Evolutionary conservation across 2,329 filamentous ascomycete species (phyloP).

Genomic region (Phyllosticta citrichinensis): DNA sequence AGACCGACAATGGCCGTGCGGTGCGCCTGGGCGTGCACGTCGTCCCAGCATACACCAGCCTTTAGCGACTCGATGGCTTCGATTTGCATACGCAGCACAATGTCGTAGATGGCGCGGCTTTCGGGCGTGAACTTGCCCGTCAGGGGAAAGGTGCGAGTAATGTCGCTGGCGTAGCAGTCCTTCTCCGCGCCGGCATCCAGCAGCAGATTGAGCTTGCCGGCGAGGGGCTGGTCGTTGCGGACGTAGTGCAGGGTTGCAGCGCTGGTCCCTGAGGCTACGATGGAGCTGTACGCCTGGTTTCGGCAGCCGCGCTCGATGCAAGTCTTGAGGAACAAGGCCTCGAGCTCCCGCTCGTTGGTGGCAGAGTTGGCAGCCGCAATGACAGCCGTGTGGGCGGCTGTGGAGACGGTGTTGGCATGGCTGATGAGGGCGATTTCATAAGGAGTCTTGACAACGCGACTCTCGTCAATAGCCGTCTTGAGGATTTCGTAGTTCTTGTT

Average conservation of each 20-base stretch:
- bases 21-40: conserved; percentile 72
- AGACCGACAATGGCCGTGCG: conserved; percentile 73
- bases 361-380: conserved; percentile 53
- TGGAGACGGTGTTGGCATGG: conserved; percentile 70
- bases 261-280: conserved; percentile 69
- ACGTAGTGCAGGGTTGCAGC: conserved; percentile 57
- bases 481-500: conserved; percentile 48
- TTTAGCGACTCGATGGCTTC: conserved; percentile 64
- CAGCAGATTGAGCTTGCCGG: conserved; percentile 62
- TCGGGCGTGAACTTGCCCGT: conserved; percentile 42
- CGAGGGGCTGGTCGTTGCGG: conserved; percentile 57
- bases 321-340: conserved; percentile 66
- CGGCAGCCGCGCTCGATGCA: conserved; percentile 67
- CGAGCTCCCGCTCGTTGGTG: conserved; percentile 70
- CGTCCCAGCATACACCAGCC: conserved; percentile 68
- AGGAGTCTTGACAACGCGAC: conserved; percentile 72
- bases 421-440: conserved; percentile 78
- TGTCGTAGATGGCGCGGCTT: conserved; percentile 54
- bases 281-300: conserved; percentile 80
- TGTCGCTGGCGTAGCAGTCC: conserved; percentile 43
- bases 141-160: conserved; percentile 83
- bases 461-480: conserved; percentile 63
- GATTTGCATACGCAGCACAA: conserved; percentile 80
- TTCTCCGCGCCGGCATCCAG: conserved; percentile 66
- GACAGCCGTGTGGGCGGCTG: conserved; percentile 64